These are phyloP conservation scores for Microglena sp. DNA, from an alignment of 139 green algal genomes.

Conservation along the genomic window DNA sequence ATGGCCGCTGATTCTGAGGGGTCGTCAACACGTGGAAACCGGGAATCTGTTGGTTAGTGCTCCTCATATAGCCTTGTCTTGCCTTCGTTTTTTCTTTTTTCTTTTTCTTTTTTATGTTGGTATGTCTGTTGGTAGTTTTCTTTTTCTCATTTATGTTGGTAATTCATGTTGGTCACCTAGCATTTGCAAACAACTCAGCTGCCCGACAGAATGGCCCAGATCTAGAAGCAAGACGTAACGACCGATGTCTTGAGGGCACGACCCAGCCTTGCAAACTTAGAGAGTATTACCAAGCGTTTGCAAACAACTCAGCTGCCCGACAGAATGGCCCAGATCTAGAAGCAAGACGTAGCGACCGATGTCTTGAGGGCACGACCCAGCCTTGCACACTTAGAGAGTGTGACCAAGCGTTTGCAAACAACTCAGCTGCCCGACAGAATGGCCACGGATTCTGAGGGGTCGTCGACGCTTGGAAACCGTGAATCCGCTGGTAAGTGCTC, in stretches of 20 bases:
- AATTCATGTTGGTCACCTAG: too few relatives aligned
- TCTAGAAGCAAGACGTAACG: constrained; percentile 7
- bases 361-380: background rate
- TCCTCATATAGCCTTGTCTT: too few relatives aligned
- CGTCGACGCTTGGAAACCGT: background rate
- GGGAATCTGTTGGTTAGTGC: too few relatives aligned
- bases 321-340: constrained; percentile 5
- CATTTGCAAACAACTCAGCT: constrained; percentile 5
- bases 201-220: constrained; percentile 5
- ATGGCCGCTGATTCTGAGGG: too few relatives aligned
- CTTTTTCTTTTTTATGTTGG: too few relatives aligned
- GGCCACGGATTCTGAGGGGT: background rate
- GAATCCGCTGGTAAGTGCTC: background rate
- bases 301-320: constrained; percentile 1
- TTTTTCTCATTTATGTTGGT: too few relatives aligned
- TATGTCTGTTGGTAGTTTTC: too few relatives aligned
- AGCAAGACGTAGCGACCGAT: background rate
- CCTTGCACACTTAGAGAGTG: too few relatives aligned
- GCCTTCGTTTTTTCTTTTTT: too few relatives aligned
- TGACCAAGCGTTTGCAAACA: background rate
- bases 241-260: background rate
- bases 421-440: background rate
- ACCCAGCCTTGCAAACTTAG: background rate
- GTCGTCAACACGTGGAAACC: too few relatives aligned
- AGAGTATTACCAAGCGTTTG: background rate